These are phyloP conservation scores for Zymoseptoria pseudotritici DNA, from an alignment of 2,329 filamentous ascomycete species.

Conservation along the genomic window DNA sequence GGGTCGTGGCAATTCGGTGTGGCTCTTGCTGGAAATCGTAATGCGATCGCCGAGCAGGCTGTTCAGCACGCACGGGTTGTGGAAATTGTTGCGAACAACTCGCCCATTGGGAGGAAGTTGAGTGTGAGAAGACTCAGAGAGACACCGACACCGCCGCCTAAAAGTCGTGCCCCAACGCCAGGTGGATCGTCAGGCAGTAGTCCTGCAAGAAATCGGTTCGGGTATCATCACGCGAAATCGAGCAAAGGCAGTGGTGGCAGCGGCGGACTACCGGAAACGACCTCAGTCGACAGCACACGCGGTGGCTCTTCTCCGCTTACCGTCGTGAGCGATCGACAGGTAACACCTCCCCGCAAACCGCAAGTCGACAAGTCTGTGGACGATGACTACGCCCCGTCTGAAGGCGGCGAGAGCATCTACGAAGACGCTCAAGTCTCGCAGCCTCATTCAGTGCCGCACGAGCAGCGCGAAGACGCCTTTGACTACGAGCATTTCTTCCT, in stretches of 20 bases:
- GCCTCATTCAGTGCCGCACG: constrained; percentile 51
- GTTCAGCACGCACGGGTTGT: constrained; percentile 10
- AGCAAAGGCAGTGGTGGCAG: not conserved
- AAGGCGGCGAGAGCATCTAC: constrained; percentile 32
- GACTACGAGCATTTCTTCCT: constrained; percentile 96
- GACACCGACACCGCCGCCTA: not conserved
- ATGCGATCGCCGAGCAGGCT: constrained; percentile 23
- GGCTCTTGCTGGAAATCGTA: constrained; percentile 15
- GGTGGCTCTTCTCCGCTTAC: constrained; percentile 18
- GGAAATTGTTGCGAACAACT: constrained; percentile 7
- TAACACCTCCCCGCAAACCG: constrained; percentile 1
- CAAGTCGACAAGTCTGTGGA: constrained; percentile 5
- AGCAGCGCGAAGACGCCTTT: constrained; percentile 90
- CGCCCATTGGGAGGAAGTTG: constrained; percentile 10
- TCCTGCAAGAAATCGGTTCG: constrained; percentile 20
- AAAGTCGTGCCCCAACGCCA: constrained; percentile 19
- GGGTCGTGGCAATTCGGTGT: constrained; percentile 8
- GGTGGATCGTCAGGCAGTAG: constrained; percentile 20
- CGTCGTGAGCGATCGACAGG: constrained; percentile 1
- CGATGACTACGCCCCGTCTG: constrained; percentile 13
- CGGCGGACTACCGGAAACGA: not conserved
- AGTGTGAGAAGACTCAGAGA: constrained; percentile 4
- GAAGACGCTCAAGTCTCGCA: constrained; percentile 33
- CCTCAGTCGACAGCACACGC: not conserved
- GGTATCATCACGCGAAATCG: constrained; percentile 19